These are phyloP conservation scores for Clavispora asparagi DNA, from an alignment of 805 yeast genomes.

Conservation along the genomic window DNA sequence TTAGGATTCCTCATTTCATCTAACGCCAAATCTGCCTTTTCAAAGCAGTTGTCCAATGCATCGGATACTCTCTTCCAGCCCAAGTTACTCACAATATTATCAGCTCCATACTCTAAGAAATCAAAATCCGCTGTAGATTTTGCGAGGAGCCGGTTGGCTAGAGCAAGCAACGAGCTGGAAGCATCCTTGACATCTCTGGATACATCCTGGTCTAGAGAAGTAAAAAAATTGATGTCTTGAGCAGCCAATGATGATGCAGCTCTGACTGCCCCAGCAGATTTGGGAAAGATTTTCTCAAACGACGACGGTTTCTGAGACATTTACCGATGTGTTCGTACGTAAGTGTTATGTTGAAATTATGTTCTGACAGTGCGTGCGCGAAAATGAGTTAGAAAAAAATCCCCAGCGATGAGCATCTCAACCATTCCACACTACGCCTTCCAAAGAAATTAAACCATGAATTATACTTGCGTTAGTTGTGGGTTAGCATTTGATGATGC, in stretches of 20 bases:
- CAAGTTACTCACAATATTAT: slow-evolving; percentile 33
- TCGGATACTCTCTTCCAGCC: slow-evolving; percentile 62
- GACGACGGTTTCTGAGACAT: not conserved
- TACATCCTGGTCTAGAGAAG: slow-evolving; percentile 51
- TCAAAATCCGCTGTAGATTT: slow-evolving; percentile 23
- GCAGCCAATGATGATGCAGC: slow-evolving; percentile 66
- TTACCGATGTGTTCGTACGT: not conserved
- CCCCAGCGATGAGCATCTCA: slow-evolving; percentile 2
- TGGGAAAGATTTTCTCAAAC: slow-evolving; percentile 30
- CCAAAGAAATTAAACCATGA: slow-evolving; percentile 3
- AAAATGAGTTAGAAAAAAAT: slow-evolving; percentile 1
- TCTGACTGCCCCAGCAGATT: slow-evolving; percentile 54
- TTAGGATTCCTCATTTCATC: slow-evolving; percentile 35
- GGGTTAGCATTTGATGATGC: slow-evolving; percentile 34
- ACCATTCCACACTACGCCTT: not conserved
- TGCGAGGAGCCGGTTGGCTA: slow-evolving; percentile 43
- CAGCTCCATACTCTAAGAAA: slow-evolving; percentile 35
- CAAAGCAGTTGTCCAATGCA: slow-evolving; percentile 65
- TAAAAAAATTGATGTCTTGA: slow-evolving; percentile 75
- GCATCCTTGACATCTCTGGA: slow-evolving; percentile 34
- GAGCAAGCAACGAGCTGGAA: slow-evolving; percentile 37
- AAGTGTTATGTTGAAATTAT: not conserved
- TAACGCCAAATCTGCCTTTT: slow-evolving; percentile 65
- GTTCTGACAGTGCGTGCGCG: not conserved
- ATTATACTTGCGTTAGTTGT: slow-evolving; percentile 34